Evolutionary conservation across 2,329 filamentous ascomycete genomes (phyloP).

Genomic region (Ascochyta lentis): DNA sequence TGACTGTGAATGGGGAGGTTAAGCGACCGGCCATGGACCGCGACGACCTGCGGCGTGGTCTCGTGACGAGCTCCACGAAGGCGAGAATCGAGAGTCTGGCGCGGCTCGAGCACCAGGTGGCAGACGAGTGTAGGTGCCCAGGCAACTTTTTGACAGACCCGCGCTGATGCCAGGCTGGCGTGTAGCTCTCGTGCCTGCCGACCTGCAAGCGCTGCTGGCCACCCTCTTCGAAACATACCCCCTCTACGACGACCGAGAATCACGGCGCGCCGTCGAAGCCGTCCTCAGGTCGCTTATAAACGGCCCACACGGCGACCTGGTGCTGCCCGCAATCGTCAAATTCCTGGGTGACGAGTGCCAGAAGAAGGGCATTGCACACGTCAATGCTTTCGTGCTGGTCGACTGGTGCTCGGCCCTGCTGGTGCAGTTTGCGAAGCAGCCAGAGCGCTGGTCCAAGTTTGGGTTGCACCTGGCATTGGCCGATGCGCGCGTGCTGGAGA

Average conservation of each 20-base stretch:
- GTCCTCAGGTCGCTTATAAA: slow-evolving; percentile 75
- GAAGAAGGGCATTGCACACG: slow-evolving; percentile 78
- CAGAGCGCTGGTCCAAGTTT: slow-evolving; percentile 68
- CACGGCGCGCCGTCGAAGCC: slow-evolving; percentile 80
- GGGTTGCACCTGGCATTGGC: slow-evolving; percentile 70
- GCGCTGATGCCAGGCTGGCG: slow-evolving; percentile 19
- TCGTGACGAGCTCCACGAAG: slow-evolving; percentile 58
- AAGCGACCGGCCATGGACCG: slow-evolving; percentile 41
- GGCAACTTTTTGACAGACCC: neutral
- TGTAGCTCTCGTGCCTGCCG: slow-evolving; percentile 50
- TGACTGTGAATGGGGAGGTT: slow-evolving; percentile 48
- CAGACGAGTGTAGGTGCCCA: slow-evolving; percentile 50
- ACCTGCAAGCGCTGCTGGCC: slow-evolving; percentile 65
- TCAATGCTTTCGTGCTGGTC: slow-evolving; percentile 84
- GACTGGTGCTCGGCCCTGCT: slow-evolving; percentile 88
- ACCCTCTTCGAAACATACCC: slow-evolving; percentile 87
- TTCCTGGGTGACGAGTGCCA: slow-evolving; percentile 74
- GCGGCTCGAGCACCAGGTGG: slow-evolving; percentile 52
- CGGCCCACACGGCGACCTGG: slow-evolving; percentile 61
- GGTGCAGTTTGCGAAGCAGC: slow-evolving; percentile 68
- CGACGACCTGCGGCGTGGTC: slow-evolving; percentile 48
- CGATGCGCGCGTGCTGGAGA: slow-evolving; percentile 77
- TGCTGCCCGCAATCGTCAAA: slow-evolving; percentile 69
- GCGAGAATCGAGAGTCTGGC: slow-evolving; percentile 54
- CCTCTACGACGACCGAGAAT: slow-evolving; percentile 84